Base-by-base conservation (phyloP, 257 asterid genomes). In the Solanum corneliomulleri region DNA sequence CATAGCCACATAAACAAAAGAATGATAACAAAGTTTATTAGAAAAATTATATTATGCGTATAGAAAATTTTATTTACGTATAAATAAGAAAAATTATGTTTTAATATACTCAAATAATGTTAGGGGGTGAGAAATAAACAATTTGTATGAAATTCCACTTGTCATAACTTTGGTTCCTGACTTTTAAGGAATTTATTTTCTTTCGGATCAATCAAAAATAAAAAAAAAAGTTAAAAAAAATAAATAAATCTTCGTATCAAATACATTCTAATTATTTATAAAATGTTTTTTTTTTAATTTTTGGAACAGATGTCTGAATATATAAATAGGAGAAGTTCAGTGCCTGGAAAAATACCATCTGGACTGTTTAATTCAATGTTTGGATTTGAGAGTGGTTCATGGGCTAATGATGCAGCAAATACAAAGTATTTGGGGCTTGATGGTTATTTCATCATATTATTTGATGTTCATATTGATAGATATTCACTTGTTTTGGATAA, bases 331-430 rank as follows among this genome's bases (percentile, higher is more conserved):
- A 94, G 88, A 86, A 12, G 93, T 42, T 92, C 98, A 49, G 92
- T 95, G 49, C 90, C 95, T 0, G 99, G 99, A n/a, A 97, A 95
- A 82, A 90, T 97, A 12, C 99, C 99, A 44, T 91, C 94, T 11
- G 98, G 99, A n/a, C 1, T 90, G 87, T 95, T 97, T 93, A 97
- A 97, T 86, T 89, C 99, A 16, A 89, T 95, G 96, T 97, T 95
- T 89, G 98, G 98, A 77, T 97, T 94, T 49, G 90, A 92, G 44
- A 93, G 98, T 91, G 94, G 98, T 64, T 93, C 96, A 76, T 97
- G 98, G 99, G 97, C 92, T 0, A 86, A 10, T 39, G 99, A 97
- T 60, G 99, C 98, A 12, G 88, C 93, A 3, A 91, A 87, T 10
- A 93, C 95, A 2, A 94, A 93, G 86, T 85, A 72, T 80, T 88